phyloP scores from a whole-genome alignment of 78 protist genomes.

The Chrysochromulina parva region DNA sequence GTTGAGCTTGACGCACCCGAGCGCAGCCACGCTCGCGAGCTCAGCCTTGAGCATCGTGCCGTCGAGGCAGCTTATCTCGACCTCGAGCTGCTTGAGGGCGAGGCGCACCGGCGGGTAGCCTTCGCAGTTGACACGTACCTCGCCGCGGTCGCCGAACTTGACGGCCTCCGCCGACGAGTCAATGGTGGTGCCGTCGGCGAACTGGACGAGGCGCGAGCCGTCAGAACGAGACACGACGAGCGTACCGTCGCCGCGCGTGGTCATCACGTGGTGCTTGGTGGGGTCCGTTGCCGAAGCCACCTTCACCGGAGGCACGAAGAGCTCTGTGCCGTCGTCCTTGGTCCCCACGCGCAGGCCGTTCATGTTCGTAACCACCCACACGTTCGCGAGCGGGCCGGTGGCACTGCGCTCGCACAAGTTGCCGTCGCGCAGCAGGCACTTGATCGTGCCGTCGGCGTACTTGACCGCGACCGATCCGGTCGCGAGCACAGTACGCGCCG shows the following conservation, averaged over 20 bases:
- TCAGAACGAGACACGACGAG: background rate
- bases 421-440: background rate
- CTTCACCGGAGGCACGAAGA: background rate
- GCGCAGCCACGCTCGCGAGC: no score
- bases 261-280: background rate
- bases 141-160: background rate
- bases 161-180: background rate
- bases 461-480: background rate
- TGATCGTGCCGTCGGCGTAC: background rate
- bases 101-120: background rate
- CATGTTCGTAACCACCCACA: background rate
- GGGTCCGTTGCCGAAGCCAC: background rate
- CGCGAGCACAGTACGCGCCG: background rate
- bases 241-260: background rate
- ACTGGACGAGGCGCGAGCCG: background rate
- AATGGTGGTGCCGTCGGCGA: background rate
- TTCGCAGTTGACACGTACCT: background rate
- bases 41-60: no score
- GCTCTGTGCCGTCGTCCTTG: background rate
- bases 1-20: no score
- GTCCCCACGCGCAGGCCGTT: background rate
- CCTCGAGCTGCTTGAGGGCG: no score
- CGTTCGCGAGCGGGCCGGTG: background rate
- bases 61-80: no score
- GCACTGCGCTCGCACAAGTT: background rate